Evolutionary conservation across 768 basidiomycete species (phyloP).

Genomic region (Russula virescens): DNA sequence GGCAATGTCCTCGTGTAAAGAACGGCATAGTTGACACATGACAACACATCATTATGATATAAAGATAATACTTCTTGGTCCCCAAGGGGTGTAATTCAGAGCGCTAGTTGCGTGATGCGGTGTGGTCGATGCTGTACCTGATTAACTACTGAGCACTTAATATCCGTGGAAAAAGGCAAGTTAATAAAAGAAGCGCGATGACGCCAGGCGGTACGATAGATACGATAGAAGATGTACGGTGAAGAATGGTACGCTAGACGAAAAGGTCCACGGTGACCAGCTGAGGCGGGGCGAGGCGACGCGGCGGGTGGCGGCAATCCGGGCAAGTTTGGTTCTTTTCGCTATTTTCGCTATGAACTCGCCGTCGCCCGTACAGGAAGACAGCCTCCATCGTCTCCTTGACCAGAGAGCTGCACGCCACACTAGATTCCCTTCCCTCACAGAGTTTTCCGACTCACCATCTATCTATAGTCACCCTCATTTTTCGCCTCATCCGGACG

Average conservation of each 20-base stretch:
- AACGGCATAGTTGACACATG: too few relatives aligned
- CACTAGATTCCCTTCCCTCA: conserved; percentile 47
- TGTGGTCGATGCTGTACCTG: neutral
- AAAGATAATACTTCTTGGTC: neutral
- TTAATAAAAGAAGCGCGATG: neutral
- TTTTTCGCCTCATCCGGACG: conserved; percentile 44
- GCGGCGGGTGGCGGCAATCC: conserved; percentile 12
- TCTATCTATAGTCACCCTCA: conserved; percentile 61
- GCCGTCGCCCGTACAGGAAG: conserved; percentile 37
- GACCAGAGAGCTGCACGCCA: conserved; percentile 48
- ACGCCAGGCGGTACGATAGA: neutral
- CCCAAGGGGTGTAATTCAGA: neutral
- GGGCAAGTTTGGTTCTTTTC: conserved; percentile 12
- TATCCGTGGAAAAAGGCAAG: neutral
- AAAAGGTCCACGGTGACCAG: neutral
- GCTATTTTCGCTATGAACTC: conserved; percentile 34
- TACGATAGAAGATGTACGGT: too few relatives aligned
- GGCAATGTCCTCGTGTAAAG: too few relatives aligned
- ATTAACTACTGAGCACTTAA: neutral
- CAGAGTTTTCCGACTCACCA: conserved; percentile 60
- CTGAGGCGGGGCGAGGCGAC: too few relatives aligned
- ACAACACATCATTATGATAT: too few relatives aligned
- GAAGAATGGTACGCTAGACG: neutral
- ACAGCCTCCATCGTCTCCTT: conserved; percentile 45
- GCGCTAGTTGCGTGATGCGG: neutral